Conservation (phyloP, 164 flowering plant genomes). For the Nymphaea colorata region DNA sequence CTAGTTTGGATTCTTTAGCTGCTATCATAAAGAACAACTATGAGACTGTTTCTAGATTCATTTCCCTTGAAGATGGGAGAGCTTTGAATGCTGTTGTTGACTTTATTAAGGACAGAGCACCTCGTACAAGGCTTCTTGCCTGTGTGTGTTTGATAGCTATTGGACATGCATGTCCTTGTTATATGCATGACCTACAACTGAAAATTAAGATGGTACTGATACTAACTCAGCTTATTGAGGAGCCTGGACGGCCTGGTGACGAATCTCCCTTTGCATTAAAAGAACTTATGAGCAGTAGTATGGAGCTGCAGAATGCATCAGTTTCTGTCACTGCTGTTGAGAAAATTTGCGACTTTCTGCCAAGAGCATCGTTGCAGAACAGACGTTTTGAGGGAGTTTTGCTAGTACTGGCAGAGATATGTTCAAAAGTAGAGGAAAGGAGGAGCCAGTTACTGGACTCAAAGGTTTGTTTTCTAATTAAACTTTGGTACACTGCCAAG, state of each 20-base stretch:
- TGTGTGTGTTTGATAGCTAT: conserved; percentile 57
- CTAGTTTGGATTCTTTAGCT: conserved; percentile 75
- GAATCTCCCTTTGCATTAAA: conserved; percentile 78
- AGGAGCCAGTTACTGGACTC: conserved; percentile 45
- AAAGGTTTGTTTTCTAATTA: conserved; percentile 37
- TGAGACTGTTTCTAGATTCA: conserved; percentile 44
- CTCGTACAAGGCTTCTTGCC: conserved; percentile 75
- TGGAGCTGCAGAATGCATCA: conserved; percentile 72
- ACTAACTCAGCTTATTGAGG: conserved; percentile 83
- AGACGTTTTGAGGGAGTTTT: conserved; percentile 59
- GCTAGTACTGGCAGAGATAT: conserved; percentile 64
- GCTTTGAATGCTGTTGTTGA: conserved; percentile 40
- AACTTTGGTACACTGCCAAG: background rate
- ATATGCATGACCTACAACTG: conserved; percentile 41
- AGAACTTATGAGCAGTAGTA: conserved; percentile 44
- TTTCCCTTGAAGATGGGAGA: conserved; percentile 43
- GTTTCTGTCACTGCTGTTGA: conserved; percentile 52
- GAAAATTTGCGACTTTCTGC: conserved; percentile 46
- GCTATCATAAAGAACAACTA: conserved; percentile 45
- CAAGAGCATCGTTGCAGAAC: conserved; percentile 19
- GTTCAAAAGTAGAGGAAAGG: conserved; percentile 80
- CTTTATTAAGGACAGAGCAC: conserved; percentile 52
- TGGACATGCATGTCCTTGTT: conserved; percentile 41
- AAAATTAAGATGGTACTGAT: conserved; percentile 42
- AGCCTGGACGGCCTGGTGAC: conserved; percentile 81